Evolutionary conservation across 2,329 filamentous ascomycete genomes (phyloP).

Genomic region (Colletotrichum cereale): DNA sequence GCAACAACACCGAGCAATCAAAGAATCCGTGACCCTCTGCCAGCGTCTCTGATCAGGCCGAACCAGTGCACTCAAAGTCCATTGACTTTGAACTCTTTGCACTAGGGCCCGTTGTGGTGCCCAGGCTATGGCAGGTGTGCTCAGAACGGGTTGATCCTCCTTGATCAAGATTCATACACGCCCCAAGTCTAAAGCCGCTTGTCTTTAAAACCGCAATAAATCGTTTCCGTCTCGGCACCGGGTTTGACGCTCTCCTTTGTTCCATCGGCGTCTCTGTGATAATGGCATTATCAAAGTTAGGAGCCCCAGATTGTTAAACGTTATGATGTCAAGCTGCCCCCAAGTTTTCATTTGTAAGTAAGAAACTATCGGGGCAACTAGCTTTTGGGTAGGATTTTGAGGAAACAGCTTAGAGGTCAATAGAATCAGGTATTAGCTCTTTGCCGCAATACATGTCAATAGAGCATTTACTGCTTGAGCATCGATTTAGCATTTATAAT

Average conservation of each 20-base stretch:
- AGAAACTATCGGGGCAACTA: too few species aligned
- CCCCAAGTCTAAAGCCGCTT: slow-evolving; percentile 64
- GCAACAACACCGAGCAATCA: neutral
- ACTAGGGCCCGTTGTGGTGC: slow-evolving; percentile 5
- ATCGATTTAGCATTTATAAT: neutral
- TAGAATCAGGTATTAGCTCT: too few species aligned
- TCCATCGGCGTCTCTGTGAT: slow-evolving; percentile 70
- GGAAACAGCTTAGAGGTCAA: too few species aligned
- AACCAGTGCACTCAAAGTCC: neutral
- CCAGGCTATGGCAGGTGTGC: slow-evolving; percentile 80
- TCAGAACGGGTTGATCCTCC: slow-evolving; percentile 81
- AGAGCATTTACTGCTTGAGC: neutral
- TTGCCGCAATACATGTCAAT: neutral
- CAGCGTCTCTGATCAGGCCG: neutral
- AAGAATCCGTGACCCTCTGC: slow-evolving; percentile 1
- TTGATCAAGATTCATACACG: slow-evolving; percentile 79
- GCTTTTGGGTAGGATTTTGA: neutral
- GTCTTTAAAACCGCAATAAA: slow-evolving; percentile 49
- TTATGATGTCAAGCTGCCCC: neutral
- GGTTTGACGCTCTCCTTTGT: slow-evolving; percentile 71
- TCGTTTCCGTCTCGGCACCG: slow-evolving; percentile 27
- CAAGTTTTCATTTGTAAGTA: neutral
- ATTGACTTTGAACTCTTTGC: slow-evolving; percentile 34
- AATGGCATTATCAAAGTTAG: slow-evolving; percentile 68
- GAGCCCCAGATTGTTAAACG: slow-evolving; percentile 54